These are phyloP conservation scores for Neonothopanus nambi DNA, from an alignment of 1,284 basidiomycete genomes.

Conservation along the genomic window DNA sequence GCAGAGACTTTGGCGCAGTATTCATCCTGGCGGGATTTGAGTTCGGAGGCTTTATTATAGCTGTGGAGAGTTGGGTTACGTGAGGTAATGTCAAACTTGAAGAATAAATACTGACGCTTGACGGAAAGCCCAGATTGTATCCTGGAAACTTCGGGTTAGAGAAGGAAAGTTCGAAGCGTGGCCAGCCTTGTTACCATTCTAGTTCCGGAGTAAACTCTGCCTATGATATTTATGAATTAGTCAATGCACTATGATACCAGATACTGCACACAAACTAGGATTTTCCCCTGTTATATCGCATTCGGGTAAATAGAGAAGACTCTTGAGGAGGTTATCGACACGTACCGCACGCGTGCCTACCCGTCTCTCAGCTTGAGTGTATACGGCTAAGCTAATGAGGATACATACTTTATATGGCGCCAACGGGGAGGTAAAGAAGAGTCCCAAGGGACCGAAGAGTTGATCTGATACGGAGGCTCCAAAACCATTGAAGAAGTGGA, in stretches of 20 bases:
- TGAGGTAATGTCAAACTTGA: neutral
- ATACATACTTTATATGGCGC: constrained; percentile 61
- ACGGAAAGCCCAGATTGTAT: constrained; percentile 8
- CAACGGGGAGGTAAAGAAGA: constrained; percentile 45
- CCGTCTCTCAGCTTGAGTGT: neutral
- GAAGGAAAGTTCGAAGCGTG: neutral
- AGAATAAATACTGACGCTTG: constrained; percentile 28
- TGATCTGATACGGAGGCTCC: constrained; percentile 55
- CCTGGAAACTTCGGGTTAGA: neutral
- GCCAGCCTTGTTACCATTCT: constrained; percentile 21
- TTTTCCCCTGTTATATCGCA: constrained; percentile 37
- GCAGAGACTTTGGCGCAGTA: constrained; percentile 62
- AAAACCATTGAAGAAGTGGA: constrained; percentile 57
- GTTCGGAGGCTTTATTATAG: constrained; percentile 73
- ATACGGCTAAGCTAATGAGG: neutral
- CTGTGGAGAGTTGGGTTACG: constrained; percentile 25
- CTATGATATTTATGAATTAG: constrained; percentile 19
- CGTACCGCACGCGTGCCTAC: constrained; percentile 41
- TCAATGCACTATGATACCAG: too few species aligned
- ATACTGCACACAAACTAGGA: constrained; percentile 34
- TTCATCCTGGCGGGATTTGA: constrained; percentile 75
- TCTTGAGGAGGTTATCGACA: constrained; percentile 5
- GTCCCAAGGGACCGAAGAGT: constrained; percentile 36
- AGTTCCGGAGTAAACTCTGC: constrained; percentile 40
- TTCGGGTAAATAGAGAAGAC: neutral